Evolutionary conservation across 2,329 filamentous ascomycete genomes (phyloP), one percentile per base, ranked within the genome.

Genomic region (Neopestalotiopsis clavispora): DNA sequence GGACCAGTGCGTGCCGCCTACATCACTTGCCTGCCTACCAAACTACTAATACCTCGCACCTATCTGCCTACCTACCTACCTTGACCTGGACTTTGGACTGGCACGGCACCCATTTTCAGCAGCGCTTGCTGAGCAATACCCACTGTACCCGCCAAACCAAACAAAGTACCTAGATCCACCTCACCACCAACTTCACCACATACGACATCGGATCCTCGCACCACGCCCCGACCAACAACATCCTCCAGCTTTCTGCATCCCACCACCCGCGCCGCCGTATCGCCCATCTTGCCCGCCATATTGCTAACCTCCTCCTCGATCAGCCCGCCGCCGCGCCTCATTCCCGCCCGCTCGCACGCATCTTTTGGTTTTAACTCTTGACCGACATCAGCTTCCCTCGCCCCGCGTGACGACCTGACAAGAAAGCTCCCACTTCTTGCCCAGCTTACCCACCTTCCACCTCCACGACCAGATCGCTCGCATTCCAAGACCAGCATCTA

Each of bases 341-440:
- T 17, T 40, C 32, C 32, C 28, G 28, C 23, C 23, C n/a, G 59
- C 32, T 17, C 28, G 28, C 23, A 23, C n/a, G 59, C 59, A 14
- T 62, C 30, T 40, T 30, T 62, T 12, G 32, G 13, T 52, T 52
- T 52, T 62, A 5, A 62, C 59, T 40, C 32, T 38, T 62, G 59
- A 62, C 59, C 59, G 59, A 62, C 59, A 40, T 34, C 45, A 34
- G 14, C 59, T 28, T 28, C 23, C 23, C 23, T 38, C 34, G 34
- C 59, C 20, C 23, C 38, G 62, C 40, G 40, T 23, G 34, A 38
- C 65, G 30, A 17, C 40, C 65, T 34, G 30, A 56, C 56, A 56
- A 34, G 40, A 32, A 65, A 67, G 65, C 65, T 67, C 23, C 45
- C 23, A 61, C 65, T 67, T 67, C 45, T 66, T 58, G 64, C 45